Evolutionary conservation across 1,139 yeast genomes (phyloP).

Genomic region (Scheffersomyces titani): DNA sequence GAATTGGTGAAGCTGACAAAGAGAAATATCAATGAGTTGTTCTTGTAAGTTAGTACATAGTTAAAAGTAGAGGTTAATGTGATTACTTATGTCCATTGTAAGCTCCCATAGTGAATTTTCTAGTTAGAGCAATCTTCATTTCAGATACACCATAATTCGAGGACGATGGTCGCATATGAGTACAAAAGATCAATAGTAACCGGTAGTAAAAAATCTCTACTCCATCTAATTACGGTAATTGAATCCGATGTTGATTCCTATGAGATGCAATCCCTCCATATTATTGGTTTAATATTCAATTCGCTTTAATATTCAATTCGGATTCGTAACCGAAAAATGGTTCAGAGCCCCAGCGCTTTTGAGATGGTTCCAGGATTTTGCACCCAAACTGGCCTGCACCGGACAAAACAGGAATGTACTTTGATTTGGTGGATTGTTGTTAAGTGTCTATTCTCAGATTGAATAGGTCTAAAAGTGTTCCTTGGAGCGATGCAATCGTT

Average conservation of each 20-base stretch:
- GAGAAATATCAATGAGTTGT: constrained; percentile 4
- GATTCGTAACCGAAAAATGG: not conserved
- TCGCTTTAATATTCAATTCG: no score
- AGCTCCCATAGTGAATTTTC: no score
- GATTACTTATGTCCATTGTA: not conserved
- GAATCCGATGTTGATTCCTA: no score
- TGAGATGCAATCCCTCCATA: not conserved
- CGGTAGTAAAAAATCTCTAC: not conserved
- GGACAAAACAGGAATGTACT: not conserved
- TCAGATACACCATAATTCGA: not conserved
- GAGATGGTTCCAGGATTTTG: not conserved
- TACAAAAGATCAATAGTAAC: not conserved
- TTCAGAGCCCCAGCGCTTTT: not conserved
- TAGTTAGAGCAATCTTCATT: no score
- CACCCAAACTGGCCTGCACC: not conserved
- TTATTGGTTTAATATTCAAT: not conserved
- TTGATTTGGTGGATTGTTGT: not conserved
- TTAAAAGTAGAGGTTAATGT: constrained; percentile 5
- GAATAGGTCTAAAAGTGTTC: not conserved
- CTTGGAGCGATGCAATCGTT: not conserved
- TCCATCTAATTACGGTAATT: not conserved
- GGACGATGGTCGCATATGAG: not conserved
- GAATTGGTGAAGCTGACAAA: constrained; percentile 13
- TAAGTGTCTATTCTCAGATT: not conserved
- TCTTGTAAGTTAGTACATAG: constrained; percentile 2